Conservation (phyloP, 2,329 filamentous ascomycete genomes). For the Neoarthrinium moseri region DNA sequence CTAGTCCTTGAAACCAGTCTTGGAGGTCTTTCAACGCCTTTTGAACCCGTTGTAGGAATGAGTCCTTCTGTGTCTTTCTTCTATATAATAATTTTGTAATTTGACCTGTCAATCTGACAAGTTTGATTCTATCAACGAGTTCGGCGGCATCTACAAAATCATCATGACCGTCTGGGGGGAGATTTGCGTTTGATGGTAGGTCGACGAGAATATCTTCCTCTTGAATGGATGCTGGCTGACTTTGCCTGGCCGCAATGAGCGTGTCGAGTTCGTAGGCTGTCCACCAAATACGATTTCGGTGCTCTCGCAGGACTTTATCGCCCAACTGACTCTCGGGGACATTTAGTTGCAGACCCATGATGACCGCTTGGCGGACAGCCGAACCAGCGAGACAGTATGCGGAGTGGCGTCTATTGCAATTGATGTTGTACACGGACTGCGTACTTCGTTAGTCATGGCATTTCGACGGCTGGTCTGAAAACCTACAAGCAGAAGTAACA, state of each 20-base stretch:
- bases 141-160: constrained; percentile 33
- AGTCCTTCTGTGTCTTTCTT: constrained; percentile 19
- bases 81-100: constrained; percentile 32
- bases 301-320: constrained; percentile 35
- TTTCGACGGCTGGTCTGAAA: neutral
- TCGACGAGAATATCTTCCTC: constrained; percentile 47
- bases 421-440: constrained; percentile 43
- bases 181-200: constrained; percentile 33
- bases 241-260: constrained; percentile 47
- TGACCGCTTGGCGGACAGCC: constrained; percentile 39
- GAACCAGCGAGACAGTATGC: constrained; percentile 42
- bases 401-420: constrained; percentile 42
- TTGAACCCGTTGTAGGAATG: constrained; percentile 30
- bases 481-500: constrained; percentile 40
- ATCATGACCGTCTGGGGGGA: constrained; percentile 16
- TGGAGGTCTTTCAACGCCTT: constrained; percentile 28
- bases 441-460: neutral
- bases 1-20: constrained; percentile 32
- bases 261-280: constrained; percentile 43
- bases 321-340: constrained; percentile 36
- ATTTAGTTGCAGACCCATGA: constrained; percentile 43
- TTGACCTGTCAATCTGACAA: constrained; percentile 31
- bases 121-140: constrained; percentile 32
- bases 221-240: constrained; percentile 44
- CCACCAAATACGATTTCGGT: constrained; percentile 39